Evolutionary conservation across 495 filamentous ascomycete species (phyloP).

Genomic region (Lophiotrema nucula): DNA sequence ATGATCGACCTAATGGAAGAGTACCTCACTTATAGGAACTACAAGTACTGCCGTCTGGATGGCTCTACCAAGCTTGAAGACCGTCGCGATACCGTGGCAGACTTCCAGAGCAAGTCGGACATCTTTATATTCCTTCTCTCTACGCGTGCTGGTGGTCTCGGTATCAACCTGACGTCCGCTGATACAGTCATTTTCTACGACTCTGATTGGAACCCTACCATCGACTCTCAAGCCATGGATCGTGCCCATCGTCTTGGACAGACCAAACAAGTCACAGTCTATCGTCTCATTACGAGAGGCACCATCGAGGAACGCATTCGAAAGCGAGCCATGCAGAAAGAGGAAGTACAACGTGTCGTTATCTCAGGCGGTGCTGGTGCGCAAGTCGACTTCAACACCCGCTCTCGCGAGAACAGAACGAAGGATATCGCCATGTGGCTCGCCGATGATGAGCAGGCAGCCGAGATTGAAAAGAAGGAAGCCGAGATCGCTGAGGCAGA

Average conservation of each 20-base stretch:
- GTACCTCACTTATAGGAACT: slow-evolving; percentile 96
- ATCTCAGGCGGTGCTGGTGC: slow-evolving; percentile 84
- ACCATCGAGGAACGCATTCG: slow-evolving; percentile 99
- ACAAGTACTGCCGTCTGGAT: slow-evolving; percentile 95
- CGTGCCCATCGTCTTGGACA: slow-evolving; percentile 97
- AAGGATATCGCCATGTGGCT: slow-evolving; percentile 98
- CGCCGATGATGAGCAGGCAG: slow-evolving; percentile 90
- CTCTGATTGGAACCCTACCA: slow-evolving; percentile 98
- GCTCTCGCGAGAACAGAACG: slow-evolving; percentile 83
- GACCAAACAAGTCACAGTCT: slow-evolving; percentile 93
- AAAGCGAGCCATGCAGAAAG: slow-evolving; percentile 95
- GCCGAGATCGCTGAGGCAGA: slow-evolving; percentile 68
- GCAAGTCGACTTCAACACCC: slow-evolving; percentile 90
- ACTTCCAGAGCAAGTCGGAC: slow-evolving; percentile 89
- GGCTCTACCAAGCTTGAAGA: slow-evolving; percentile 98
- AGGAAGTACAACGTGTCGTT: slow-evolving; percentile 98
- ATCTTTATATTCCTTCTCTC: slow-evolving; percentile 96
- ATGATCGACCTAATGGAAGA: slow-evolving; percentile 99
- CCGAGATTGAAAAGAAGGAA: slow-evolving; percentile 84
- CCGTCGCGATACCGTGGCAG: slow-evolving; percentile 90
- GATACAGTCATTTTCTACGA: slow-evolving; percentile 99
- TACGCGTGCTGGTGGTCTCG: slow-evolving; percentile 93
- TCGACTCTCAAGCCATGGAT: slow-evolving; percentile 98
- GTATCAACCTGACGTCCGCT: slow-evolving; percentile 93
- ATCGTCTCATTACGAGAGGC: slow-evolving; percentile 92